These are phyloP conservation scores for Hippophae rhamnoides DNA, from an alignment of 306 rosid species.

Conservation along the genomic window DNA sequence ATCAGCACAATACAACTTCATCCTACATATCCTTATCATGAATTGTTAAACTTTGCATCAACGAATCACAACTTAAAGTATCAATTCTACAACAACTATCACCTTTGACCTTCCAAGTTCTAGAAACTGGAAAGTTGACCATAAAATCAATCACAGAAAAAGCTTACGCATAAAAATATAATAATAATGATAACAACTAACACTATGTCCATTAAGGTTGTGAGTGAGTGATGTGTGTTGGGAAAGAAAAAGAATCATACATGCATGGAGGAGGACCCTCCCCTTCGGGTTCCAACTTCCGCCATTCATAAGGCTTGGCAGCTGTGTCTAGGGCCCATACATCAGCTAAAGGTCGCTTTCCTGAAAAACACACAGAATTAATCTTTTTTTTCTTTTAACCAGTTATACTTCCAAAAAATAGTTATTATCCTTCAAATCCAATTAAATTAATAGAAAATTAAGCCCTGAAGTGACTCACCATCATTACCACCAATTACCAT, in stretches of 20 bases:
- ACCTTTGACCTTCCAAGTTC: no score
- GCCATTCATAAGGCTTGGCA: conserved; percentile 99
- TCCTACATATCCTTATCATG: no score
- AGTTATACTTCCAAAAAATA: conserved; percentile 2
- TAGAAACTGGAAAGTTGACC: no score
- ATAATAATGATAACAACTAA: no score
- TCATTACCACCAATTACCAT: conserved; percentile 99
- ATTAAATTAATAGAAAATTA: background rate
- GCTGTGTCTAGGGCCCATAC: conserved; percentile 99
- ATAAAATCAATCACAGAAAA: no score
- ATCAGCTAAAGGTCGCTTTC: conserved; percentile 99
- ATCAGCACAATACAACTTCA: no score
- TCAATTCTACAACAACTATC: no score
- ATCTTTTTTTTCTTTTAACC: background rate
- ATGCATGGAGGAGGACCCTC: conserved; percentile 99
- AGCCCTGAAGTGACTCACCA: conserved; percentile 42
- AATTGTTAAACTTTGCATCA: no score
- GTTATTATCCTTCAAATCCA: background rate
- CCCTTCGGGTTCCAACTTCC: conserved; percentile 99
- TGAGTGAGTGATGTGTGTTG: no score
- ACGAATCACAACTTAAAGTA: no score
- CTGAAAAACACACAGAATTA: conserved; percentile 36
- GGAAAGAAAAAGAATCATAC: conserved; percentile 38
- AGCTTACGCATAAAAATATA: no score
- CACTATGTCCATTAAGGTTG: no score